phyloP scores from a whole-genome alignment of 2,329 filamentous ascomycete species.

The Orbilia oligospora region DNA sequence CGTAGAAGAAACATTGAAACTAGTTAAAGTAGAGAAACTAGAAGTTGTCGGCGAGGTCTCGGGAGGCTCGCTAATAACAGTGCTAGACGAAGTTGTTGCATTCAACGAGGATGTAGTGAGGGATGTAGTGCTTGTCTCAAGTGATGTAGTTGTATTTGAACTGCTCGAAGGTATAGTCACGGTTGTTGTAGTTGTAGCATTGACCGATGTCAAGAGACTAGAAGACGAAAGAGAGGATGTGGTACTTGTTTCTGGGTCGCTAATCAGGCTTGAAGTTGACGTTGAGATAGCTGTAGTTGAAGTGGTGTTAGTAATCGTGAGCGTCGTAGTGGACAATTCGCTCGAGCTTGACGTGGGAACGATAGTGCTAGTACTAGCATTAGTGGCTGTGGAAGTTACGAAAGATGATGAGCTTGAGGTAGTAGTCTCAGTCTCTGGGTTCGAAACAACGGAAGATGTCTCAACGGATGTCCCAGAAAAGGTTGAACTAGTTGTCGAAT shows the following conservation, averaged over 20 bases:
- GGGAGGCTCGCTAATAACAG: conserved; percentile 3
- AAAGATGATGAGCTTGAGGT: conserved; percentile 7
- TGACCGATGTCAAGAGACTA: conserved; percentile 24
- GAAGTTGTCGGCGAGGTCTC: conserved; percentile 24
- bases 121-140: conserved; percentile 1
- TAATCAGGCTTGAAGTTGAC: conserved; percentile 24
- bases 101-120: conserved; percentile 2
- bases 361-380: conserved; percentile 25
- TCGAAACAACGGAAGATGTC: conserved; percentile 32
- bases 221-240: conserved; percentile 14
- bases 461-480: conserved; percentile 18
- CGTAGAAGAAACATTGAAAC: conserved; percentile 29
- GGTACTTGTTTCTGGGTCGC: conserved; percentile 8
- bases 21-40: conserved; percentile 20
- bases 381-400: conserved; percentile 15
- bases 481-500: neutral
- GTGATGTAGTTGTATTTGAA: neutral
- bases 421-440: conserved; percentile 27
- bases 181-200: conserved; percentile 48
- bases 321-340: neutral
- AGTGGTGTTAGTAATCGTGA: neutral
- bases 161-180: neutral
- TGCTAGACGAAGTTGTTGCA: neutral
- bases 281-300: conserved; percentile 9
- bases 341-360: neutral